Conservation (phyloP, 1,139 yeast genomes). For the Wickerhamomyces sp. region DNA sequence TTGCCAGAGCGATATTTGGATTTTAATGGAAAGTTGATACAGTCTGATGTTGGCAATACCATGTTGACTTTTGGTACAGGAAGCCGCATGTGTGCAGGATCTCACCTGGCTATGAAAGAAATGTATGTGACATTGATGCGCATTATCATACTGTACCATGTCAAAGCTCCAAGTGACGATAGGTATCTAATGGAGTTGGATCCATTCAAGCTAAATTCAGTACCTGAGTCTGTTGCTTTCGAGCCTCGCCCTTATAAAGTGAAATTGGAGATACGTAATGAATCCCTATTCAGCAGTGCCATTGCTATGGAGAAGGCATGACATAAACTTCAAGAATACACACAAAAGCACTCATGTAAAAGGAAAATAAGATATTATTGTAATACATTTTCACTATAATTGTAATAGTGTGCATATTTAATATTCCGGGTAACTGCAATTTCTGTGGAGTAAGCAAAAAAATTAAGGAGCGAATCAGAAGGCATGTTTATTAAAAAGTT, state of each 20-base stretch:
- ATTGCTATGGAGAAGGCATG: neutral
- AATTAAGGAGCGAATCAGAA: no score
- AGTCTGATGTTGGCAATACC: slow-evolving; percentile 25
- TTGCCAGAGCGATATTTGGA: slow-evolving; percentile 58
- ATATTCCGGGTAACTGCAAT: no score
- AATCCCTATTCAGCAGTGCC: slow-evolving; percentile 5
- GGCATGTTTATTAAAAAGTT: no score
- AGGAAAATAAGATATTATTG: no score
- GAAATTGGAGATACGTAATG: slow-evolving; percentile 27
- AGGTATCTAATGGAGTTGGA: slow-evolving; percentile 38
- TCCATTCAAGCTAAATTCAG: slow-evolving; percentile 44
- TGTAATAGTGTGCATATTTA: no score
- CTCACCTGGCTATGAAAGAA: slow-evolving; percentile 56
- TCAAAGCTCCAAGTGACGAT: slow-evolving; percentile 37
- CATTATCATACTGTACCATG: slow-evolving; percentile 34
- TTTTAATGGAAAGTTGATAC: slow-evolving; percentile 17
- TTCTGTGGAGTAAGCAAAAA: no score
- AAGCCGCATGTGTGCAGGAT: slow-evolving; percentile 65
- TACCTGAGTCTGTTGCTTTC: slow-evolving; percentile 54
- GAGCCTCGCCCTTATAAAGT: slow-evolving; percentile 49
- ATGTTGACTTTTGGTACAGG: slow-evolving; percentile 73
- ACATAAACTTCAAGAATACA: no score
- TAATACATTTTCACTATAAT: no score
- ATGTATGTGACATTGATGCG: slow-evolving; percentile 45
- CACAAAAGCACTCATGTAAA: no score